These are phyloP conservation scores for Agaricus blazei DNA, from an alignment of 768 basidiomycete genomes.

Conservation along the genomic window DNA sequence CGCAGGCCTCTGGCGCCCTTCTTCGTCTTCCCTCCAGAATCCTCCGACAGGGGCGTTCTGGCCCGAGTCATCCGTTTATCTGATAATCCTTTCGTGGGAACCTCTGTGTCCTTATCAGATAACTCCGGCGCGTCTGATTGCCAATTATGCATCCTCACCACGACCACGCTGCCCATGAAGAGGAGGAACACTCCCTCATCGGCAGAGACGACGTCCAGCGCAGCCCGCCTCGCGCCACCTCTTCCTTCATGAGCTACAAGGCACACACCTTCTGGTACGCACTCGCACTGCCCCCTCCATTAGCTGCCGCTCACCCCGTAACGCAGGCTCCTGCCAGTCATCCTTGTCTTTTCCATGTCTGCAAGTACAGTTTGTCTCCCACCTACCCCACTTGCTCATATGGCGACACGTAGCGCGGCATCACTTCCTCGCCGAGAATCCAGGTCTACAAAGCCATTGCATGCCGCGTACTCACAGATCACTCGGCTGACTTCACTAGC, in stretches of 20 bases:
- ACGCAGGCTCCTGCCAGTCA: slow-evolving; percentile 67
- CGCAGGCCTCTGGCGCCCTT: no score
- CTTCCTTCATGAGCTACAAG: slow-evolving; percentile 18
- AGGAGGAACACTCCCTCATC: slow-evolving; percentile 6
- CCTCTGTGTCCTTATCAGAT: slow-evolving; percentile 6
- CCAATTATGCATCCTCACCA: slow-evolving; percentile 1
- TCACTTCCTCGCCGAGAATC: slow-evolving; percentile 74
- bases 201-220: not conserved
- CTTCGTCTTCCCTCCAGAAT: no score
- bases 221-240: not conserved
- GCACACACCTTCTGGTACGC: slow-evolving; percentile 43
- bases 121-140: not conserved
- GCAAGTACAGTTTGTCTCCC: slow-evolving; percentile 31
- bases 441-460: slow-evolving; percentile 78
- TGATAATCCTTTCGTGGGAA: slow-evolving; percentile 3
- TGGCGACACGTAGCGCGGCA: slow-evolving; percentile 51
- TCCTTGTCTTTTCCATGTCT: slow-evolving; percentile 59
- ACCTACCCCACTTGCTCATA: slow-evolving; percentile 8
- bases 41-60: no score
- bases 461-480: slow-evolving; percentile 47
- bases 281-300: not conserved
- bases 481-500: slow-evolving; percentile 16
- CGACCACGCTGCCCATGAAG: not conserved
- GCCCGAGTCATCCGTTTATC: no score
- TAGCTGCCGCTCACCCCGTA: slow-evolving; percentile 7